Evolutionary conservation across 1,284 basidiomycete species (phyloP).

Genomic region (Rhizoctonia solani): DNA sequence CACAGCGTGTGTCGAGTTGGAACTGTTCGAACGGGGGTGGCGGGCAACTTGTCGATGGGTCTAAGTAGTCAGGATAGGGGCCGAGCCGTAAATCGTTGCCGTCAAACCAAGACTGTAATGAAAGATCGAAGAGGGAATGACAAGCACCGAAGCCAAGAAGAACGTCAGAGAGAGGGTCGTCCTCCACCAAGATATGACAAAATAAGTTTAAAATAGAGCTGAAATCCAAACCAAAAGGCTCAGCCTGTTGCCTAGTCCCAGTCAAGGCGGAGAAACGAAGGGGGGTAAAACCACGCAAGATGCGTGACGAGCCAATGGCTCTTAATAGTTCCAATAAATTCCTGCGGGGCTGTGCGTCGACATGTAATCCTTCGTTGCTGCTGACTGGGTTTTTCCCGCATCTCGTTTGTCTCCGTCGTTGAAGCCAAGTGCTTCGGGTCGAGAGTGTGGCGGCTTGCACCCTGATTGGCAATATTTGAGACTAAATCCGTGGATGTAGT

Average conservation of each 20-base stretch:
- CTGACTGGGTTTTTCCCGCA: conserved; percentile 6
- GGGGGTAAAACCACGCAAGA: neutral
- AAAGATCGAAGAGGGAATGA: conserved; percentile 18
- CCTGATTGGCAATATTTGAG: conserved; percentile 10
- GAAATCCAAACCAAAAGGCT: conserved; percentile 12
- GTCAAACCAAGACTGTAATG: conserved; percentile 13
- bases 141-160: conserved; percentile 3
- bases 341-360: conserved; percentile 5
- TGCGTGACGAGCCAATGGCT: neutral
- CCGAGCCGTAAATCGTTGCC: neutral
- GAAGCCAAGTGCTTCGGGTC: conserved; percentile 20
- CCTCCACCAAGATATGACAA: neutral
- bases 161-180: conserved; percentile 5
- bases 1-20: conserved; percentile 33
- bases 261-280: neutral
- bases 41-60: neutral
- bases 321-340: neutral
- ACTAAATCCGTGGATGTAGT: neutral
- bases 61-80: conserved; percentile 2
- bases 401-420: conserved; percentile 30
- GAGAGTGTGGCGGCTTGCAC: neutral
- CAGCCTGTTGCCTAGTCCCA: conserved; percentile 10
- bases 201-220: conserved; percentile 9
- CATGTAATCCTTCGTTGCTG: conserved; percentile 3
- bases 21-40: neutral